Percentiles rank a stretch among this genome's conserved stretches.
These are phyloP conservation scores for Salix brachista DNA, from an alignment of 345 rosid species.

Conservation along the genomic window DNA sequence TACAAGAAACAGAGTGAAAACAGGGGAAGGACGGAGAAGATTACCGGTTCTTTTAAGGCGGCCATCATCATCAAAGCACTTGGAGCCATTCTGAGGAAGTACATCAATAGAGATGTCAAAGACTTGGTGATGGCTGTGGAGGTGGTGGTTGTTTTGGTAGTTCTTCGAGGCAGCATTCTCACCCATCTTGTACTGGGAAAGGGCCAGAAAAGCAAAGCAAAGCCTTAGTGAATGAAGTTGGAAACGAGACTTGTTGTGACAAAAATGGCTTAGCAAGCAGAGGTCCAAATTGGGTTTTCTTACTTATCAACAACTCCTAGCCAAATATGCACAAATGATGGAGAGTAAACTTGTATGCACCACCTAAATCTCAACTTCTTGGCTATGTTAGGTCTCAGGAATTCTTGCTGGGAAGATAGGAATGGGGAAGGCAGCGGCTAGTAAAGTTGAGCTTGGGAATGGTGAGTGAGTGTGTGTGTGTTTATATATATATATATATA, in stretches of 20 bases:
- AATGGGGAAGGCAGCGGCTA: background rate
- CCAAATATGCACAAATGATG: background rate
- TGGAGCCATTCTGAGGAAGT: constrained; percentile 1
- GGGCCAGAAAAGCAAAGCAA: background rate
- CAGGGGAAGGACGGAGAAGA: background rate
- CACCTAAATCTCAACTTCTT: background rate
- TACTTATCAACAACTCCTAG: background rate
- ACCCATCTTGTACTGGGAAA: constrained; percentile 14
- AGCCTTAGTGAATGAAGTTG: background rate
- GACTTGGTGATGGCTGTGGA: background rate
- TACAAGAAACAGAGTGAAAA: background rate
- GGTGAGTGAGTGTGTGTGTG: background rate
- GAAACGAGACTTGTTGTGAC: background rate
- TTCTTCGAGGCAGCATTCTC: constrained; percentile 13
- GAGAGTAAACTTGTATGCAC: background rate
- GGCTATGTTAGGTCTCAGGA: background rate
- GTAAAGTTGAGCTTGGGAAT: background rate
- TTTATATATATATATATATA: background rate
- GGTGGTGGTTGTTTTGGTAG: constrained; percentile 5
- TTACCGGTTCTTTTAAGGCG: constrained; percentile 8
- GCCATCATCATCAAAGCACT: constrained; percentile 7
- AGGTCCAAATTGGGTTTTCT: background rate
- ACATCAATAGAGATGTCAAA: background rate
- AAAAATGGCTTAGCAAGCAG: background rate
- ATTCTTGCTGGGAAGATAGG: background rate